Conservation (phyloP, 2,329 filamentous ascomycete genomes). For the Ustulina deusta region DNA sequence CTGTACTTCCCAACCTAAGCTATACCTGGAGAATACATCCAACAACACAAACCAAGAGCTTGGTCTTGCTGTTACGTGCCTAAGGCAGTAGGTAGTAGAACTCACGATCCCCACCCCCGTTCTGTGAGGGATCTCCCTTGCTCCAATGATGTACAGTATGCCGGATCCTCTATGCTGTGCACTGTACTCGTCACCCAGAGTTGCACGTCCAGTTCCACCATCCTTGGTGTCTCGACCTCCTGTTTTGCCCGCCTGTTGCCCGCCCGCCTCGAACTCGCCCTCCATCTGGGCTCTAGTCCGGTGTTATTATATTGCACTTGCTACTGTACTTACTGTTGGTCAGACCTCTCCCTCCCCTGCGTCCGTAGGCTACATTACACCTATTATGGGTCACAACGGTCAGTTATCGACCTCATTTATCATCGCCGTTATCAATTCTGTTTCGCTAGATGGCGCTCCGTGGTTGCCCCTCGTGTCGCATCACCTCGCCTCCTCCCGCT, state of each 20-base stretch:
- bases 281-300: slow-evolving; percentile 7
- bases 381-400: slow-evolving; percentile 31
- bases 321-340: not conserved
- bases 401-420: slow-evolving; percentile 33
- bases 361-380: not conserved
- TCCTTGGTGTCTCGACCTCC: not conserved
- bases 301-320: not conserved
- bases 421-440: slow-evolving; percentile 32
- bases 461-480: slow-evolving; percentile 31
- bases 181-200: slow-evolving; percentile 6
- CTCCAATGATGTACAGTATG: slow-evolving; percentile 15
- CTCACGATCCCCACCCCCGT: not conserved
- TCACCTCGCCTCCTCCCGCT: slow-evolving; percentile 26
- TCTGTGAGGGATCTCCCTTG: slow-evolving; percentile 22
- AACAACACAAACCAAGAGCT: not conserved
- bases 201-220: slow-evolving; percentile 1
- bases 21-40: too few relatives aligned
- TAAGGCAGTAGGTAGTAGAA: too few relatives aligned
- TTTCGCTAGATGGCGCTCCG: slow-evolving; percentile 13
- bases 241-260: not conserved
- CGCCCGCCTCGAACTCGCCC: not conserved
- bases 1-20: not conserved
- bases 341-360: slow-evolving; percentile 3
- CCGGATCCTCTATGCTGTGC: not conserved
- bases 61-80: not conserved